Evolutionary conservation across 495 filamentous ascomycete species (phyloP).

Genomic region (Oidiodendron maius): DNA sequence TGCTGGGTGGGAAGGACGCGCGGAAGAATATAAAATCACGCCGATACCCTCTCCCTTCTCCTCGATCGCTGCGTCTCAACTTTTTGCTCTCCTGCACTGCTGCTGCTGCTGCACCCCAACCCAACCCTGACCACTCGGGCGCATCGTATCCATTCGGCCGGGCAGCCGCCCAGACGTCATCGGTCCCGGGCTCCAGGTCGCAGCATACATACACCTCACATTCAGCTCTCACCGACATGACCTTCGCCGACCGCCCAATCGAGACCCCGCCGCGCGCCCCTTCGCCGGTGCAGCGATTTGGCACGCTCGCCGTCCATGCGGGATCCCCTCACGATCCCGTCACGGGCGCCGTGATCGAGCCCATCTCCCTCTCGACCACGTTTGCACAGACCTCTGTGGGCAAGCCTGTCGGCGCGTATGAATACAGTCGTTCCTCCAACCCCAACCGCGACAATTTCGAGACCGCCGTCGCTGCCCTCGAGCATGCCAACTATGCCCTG

Average conservation of each 20-base stretch:
- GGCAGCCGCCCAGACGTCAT: no score
- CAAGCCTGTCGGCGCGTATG: conserved; percentile 76
- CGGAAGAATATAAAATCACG: no score
- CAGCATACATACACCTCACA: not conserved
- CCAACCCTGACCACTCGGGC: no score
- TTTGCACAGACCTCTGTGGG: conserved; percentile 84
- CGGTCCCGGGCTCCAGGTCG: no score
- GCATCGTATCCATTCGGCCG: no score
- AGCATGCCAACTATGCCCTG: conserved; percentile 86
- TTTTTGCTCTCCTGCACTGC: no score
- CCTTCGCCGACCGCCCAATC: conserved; percentile 36
- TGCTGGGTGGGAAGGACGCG: no score
- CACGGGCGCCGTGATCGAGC: conserved; percentile 91
- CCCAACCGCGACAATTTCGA: conserved; percentile 96
- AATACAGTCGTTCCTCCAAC: conserved; percentile 88
- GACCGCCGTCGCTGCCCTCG: conserved; percentile 80
- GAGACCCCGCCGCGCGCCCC: conserved; percentile 53
- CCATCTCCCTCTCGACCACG: conserved; percentile 93
- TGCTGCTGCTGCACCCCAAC: no score
- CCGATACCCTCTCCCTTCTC: no score
- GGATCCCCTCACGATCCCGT: conserved; percentile 82
- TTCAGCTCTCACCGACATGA: conserved; percentile 26
- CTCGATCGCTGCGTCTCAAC: no score
- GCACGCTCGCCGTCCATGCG: conserved; percentile 90
- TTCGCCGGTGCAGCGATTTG: conserved; percentile 66